Evolutionary conservation across 345 rosid genomes (phyloP).

Genomic region (Populus deltoides): DNA sequence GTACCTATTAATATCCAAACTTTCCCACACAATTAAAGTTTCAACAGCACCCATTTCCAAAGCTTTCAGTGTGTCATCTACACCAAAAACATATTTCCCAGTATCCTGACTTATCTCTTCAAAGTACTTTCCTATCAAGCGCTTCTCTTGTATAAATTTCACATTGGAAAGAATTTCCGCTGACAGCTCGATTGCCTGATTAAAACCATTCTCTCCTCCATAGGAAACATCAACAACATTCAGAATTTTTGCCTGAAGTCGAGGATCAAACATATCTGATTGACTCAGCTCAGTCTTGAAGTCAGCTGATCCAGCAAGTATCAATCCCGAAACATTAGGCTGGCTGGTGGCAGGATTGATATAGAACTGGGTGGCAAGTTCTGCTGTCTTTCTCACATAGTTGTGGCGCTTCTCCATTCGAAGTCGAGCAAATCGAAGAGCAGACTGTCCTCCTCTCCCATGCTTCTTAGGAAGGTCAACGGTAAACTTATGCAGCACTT

Average conservation of each 20-base stretch:
- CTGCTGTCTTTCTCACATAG: constrained; percentile 91
- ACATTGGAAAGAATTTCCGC: constrained; percentile 85
- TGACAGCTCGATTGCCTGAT: constrained; percentile 87
- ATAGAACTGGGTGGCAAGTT: constrained; percentile 87
- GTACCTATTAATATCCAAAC: constrained; percentile 71
- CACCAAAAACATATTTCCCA: constrained; percentile 83
- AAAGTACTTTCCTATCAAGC: constrained; percentile 81
- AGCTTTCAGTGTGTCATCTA: constrained; percentile 80
- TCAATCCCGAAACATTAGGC: constrained; percentile 85
- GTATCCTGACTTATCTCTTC: constrained; percentile 97
- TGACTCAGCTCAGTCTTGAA: constrained; percentile 93
- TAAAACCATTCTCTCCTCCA: constrained; percentile 91
- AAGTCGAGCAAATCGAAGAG: constrained; percentile 93
- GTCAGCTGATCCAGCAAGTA: constrained; percentile 94
- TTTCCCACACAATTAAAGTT: constrained; percentile 89
- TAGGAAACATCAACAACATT: constrained; percentile 92
- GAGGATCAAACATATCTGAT: constrained; percentile 95
- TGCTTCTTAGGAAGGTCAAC: constrained; percentile 94
- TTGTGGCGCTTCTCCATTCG: constrained; percentile 95
- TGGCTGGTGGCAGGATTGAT: constrained; percentile 90
- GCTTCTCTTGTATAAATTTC: constrained; percentile 93
- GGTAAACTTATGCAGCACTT: constrained; percentile 83
- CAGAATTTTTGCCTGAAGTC: constrained; percentile 85
- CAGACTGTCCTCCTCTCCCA: constrained; percentile 95
- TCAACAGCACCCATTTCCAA: constrained; percentile 93